These are phyloP conservation scores for Rhodotorula graminis DNA, from an alignment of 768 basidiomycete genomes.

Conservation along the genomic window DNA sequence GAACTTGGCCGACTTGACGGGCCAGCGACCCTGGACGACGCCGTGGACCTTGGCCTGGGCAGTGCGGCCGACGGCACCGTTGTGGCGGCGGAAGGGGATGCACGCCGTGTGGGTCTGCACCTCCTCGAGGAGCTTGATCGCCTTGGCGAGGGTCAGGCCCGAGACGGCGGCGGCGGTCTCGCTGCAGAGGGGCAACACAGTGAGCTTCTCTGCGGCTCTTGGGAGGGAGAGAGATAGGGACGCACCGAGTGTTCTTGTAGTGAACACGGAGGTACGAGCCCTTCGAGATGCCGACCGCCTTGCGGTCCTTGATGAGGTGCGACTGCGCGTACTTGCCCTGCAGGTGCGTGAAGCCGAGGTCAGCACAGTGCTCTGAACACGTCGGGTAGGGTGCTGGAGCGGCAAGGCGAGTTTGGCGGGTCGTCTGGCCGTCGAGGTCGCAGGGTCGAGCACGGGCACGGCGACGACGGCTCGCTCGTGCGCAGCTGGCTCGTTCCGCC, in stretches of 20 bases:
- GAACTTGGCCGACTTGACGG: conserved; percentile 89
- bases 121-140: conserved; percentile 86
- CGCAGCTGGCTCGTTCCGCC: too few species aligned
- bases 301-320: conserved; percentile 41
- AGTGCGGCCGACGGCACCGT: conserved; percentile 67
- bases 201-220: neutral
- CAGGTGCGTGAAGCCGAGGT: neutral
- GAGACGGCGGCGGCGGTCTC: conserved; percentile 93
- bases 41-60: conserved; percentile 44
- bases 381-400: too few species aligned
- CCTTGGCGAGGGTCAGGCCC: conserved; percentile 88
- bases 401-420: too few species aligned
- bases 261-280: conserved; percentile 78
- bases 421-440: too few species aligned
- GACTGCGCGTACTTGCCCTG: conserved; percentile 37
- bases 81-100: conserved; percentile 92
- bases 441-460: neutral
- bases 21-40: conserved; percentile 77
- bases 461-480: too few species aligned
- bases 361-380: too few species aligned
- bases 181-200: neutral
- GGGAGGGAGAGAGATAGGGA: neutral
- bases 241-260: conserved; percentile 89
- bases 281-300: conserved; percentile 41
- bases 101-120: conserved; percentile 95